Base-by-base conservation (phyloP, 345 rosid species). In the Cardamine resedifolia region DNA sequence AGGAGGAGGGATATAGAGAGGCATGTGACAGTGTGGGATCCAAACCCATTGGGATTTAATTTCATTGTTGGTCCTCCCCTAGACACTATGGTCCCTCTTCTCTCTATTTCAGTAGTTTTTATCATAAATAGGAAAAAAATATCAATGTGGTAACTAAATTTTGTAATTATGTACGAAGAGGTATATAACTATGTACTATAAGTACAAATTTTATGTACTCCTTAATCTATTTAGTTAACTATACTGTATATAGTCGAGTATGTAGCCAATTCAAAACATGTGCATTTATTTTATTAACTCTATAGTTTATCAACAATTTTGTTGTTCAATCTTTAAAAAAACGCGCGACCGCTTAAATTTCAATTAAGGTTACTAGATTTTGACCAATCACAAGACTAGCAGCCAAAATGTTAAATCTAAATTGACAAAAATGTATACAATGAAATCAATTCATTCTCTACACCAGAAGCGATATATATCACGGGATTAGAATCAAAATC, bases 1-100 rank as follows among this genome's bases (percentile, higher is more conserved):
- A 62, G 51, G 78, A 71, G 41, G 41, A 43, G 48, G 53, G 52
- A 45, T 19, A 63, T 21, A 34, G 73, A 67, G 78, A 64, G 70
- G 79, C 81, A 70, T 65, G 81, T 79, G 80, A 77, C 82, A 78
- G 65, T 77, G 84, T 83, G 87, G 93, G 89, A 78, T 80, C 89
- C 85, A 75, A 75, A 7, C 78, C 84, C 81, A 77, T 75, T 77
- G 75, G 80, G 70, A 52, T 67, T 71, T 64, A 81, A 64, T 64
- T 70, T 67, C 76, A 34, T 20, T 89, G 91, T 84, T 84, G 80
- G 77, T 58, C 85, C 82, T 82, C 81, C 81, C 64, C 78, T 45
- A 72, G 87, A 78, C 87, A 88, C 41, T 11, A 71, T 78, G 88
- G 95, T 72, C 90, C 91, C 79, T 33, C 76, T 27, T 73, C 23